Base-by-base conservation (phyloP, 495 filamentous ascomycete genomes). In the Trichoderma reesei region DNA sequence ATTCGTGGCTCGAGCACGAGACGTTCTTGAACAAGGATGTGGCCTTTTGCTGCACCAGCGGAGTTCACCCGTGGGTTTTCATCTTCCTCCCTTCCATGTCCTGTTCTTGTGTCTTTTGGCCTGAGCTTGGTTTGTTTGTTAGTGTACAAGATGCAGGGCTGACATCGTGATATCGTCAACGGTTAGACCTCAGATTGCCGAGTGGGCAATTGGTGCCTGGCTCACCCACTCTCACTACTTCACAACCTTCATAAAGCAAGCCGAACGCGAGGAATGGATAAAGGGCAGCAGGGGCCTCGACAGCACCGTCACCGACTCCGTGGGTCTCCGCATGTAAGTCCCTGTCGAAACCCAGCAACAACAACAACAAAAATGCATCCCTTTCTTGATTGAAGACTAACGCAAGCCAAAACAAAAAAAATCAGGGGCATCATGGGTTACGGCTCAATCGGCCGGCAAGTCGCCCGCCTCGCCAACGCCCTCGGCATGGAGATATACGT, bases 401-500 rank as follows among this genome's bases (percentile, higher is more conserved):
- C 41, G 62, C 16, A 18, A 13, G 34, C 4, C 31, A 13, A 14
- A 18, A 5, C 14, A n/a, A 33, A 66, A 33, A 66, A 38, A 44
- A 16, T 31, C 34, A 71, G 71, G 44, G 76, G 76, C 41, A 72
- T 79, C 33, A 62, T 79, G 26, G 76, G 76, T 1, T 79, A 79
- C 61, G 76, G 76, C 46, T 71, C 74, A 16, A 79, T 75, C 65
- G 90, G 90, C 1, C 78, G 90, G 26, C 90, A 93, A 64, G 82
- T 85, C 61, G 91, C 83, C 26, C 81, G 86, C 16, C 79, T 94
- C 1, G 85, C 82, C 4, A 79, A 82, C 4, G 88, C 88, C 5
- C 72, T 94, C 66, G 91, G 91, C 3, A 92, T 91, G 86, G 82
- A 86, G 34, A 85, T 96, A 18, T 80, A 91, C 66, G 91, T 90